Base-by-base conservation (phyloP, 2,329 filamentous ascomycete genomes). In the Ophiostoma piceae region DNA sequence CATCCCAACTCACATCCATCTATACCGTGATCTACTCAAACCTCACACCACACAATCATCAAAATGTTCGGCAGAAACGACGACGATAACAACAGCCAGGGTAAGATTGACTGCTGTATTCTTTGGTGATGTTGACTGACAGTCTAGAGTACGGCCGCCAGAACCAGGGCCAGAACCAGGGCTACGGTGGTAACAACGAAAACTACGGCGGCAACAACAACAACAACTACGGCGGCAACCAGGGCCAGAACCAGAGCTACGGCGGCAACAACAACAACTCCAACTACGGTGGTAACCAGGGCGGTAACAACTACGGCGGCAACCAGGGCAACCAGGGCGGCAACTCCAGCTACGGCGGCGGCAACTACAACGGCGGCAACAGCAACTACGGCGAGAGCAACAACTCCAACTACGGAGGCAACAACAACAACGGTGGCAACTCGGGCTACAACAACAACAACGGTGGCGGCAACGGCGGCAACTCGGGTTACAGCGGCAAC, bases 271-370 rank as follows among this genome's bases (percentile, higher is more conserved):
- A 26, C 51, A 26, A 57, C 35, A 39, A 43, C 41, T 47, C 29
- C 19, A 64, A 68, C 54, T 47, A 62, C 35, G 68, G 70, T 9
- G 62, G 64, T 1, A 51, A 54, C 47, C 47, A 65, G 29, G 26
- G 41, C 26, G n/a, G 26, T 26, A 32, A 71, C 54, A 72, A 72
- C 39, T 12, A 12, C 26, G 26, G 26, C 1, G 26, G 26, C 26
- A 29, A 29, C 26, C 26, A 29, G 26, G 26, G 26, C 26, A 16
- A 74, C 3, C 69, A 69, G 32, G 73, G 73, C 37, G 73, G 73
- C 7, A 37, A 67, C 16, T 9, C n/a, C 26, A 64, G 62, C 51
- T 37, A 47, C 43, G 51, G 47, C 51, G n/a, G 54, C 26, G 35
- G 35, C 32, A 14, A 26, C 47, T 29, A 41, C 37, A 62, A 67